phyloP scores from a whole-genome alignment of 371 early-diverging fungal genomes.

The Lichtheimia corymbifera region DNA sequence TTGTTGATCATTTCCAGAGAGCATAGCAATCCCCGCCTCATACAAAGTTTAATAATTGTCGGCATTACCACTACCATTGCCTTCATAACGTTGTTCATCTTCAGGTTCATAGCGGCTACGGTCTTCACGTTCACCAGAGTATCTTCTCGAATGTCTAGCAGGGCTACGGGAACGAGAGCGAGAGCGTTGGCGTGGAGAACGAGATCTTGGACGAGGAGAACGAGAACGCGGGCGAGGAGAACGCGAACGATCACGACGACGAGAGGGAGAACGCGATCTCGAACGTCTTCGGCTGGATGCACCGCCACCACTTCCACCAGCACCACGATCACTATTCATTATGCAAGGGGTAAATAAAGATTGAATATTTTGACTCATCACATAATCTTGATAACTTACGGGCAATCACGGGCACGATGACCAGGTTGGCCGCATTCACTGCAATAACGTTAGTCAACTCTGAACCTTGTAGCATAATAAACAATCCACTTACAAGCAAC shows the following conservation, averaged over 20 bases:
- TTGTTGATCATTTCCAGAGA: no score
- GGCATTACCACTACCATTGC: no score
- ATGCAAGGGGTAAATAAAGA: no score
- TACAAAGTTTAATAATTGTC: no score
- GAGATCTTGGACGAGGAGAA: slow-evolving; percentile 7
- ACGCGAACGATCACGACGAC: slow-evolving; percentile 30
- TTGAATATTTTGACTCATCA: no score
- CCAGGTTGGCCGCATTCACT: slow-evolving; percentile 46
- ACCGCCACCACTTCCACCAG: slow-evolving; percentile 13
- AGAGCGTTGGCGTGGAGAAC: slow-evolving; percentile 6
- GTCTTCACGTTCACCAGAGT: slow-evolving; percentile 19
- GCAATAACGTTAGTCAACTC: background rate
- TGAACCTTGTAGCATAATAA: background rate
- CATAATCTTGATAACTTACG: slow-evolving; percentile 28
- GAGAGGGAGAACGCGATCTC: slow-evolving; percentile 40
- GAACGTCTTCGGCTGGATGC: slow-evolving; percentile 31
- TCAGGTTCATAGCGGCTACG: slow-evolving; percentile 31
- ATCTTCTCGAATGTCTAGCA: slow-evolving; percentile 24
- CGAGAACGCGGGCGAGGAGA: slow-evolving; percentile 17
- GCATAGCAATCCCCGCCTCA: no score
- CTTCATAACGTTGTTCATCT: slow-evolving; percentile 5
- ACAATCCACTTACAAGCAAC: slow-evolving; percentile 37
- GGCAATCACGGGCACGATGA: slow-evolving; percentile 41
- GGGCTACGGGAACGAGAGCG: slow-evolving; percentile 15
- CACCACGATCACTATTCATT: slow-evolving; percentile 10